Percentiles rank a stretch among this genome's conserved stretches.
These are phyloP conservation scores for Saturnispora galanensis DNA, from an alignment of 805 yeast genomes.

Conservation along the genomic window DNA sequence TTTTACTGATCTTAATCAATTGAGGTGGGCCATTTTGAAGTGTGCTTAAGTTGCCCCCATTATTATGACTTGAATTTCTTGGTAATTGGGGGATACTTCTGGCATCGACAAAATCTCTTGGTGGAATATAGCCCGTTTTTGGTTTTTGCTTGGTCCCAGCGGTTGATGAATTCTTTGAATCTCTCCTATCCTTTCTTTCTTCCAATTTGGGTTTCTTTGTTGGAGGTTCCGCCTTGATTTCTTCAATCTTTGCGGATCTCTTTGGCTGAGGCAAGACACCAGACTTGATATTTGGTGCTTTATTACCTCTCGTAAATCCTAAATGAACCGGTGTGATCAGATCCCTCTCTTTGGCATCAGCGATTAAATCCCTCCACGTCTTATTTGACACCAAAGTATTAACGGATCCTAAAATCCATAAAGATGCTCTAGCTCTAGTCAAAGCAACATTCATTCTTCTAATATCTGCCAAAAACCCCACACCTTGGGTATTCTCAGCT, in stretches of 20 bases:
- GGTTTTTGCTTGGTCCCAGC: neutral
- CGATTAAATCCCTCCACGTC: constrained; percentile 65
- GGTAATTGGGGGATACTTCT: constrained; percentile 5
- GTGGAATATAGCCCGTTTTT: constrained; percentile 4
- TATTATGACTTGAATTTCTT: neutral
- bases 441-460: constrained; percentile 96
- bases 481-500: constrained; percentile 57
- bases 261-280: constrained; percentile 8
- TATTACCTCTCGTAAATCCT: constrained; percentile 19
- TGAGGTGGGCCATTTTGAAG: constrained; percentile 6
- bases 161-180: neutral
- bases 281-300: neutral
- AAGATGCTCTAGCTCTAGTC: constrained; percentile 84
- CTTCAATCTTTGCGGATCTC: constrained; percentile 1
- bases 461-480: constrained; percentile 84
- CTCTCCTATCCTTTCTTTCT: neutral
- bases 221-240: neutral
- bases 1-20: constrained; percentile 12
- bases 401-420: constrained; percentile 85
- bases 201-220: neutral
- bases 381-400: constrained; percentile 53
- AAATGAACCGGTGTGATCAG: constrained; percentile 16
- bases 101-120: constrained; percentile 2
- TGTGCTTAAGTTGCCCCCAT: neutral
- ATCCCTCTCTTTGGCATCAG: constrained; percentile 49